phyloP scores from a whole-genome alignment of 257 asterid species.

The Nicotiana benthamiana region DNA sequence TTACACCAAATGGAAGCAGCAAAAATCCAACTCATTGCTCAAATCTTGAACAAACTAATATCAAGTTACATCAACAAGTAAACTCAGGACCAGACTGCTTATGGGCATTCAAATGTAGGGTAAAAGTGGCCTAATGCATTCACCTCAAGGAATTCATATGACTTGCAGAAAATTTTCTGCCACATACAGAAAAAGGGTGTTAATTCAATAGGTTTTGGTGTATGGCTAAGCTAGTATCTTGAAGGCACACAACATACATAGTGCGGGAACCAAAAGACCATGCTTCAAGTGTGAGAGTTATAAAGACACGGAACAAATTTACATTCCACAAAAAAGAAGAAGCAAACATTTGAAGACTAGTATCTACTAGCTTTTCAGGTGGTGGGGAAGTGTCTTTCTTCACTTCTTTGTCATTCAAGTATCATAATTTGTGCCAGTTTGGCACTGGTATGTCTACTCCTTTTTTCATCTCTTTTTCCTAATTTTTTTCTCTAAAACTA shows the following conservation, averaged over 20 bases:
- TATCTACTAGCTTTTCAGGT: neutral
- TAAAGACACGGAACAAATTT: too few relatives aligned
- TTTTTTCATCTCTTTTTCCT: neutral
- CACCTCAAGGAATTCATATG: neutral
- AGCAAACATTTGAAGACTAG: neutral
- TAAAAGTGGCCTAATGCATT: neutral
- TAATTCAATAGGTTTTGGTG: neutral
- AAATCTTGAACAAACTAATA: neutral
- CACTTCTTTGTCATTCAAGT: neutral
- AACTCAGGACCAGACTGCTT: neutral
- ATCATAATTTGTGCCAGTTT: neutral
- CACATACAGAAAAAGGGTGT: conserved; percentile 1
- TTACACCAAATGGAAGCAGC: neutral
- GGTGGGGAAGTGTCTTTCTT: neutral
- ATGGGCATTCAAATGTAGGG: neutral
- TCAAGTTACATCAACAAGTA: neutral
- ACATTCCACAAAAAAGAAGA: too few relatives aligned
- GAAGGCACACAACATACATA: neutral
- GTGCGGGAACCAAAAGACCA: neutral
- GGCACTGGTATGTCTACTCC: neutral
- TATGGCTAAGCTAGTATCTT: neutral
- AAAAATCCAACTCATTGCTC: neutral
- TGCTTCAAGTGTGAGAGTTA: too few relatives aligned
- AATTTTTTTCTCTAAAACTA: neutral
- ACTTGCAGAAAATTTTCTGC: neutral